Conservation (phyloP, 2,329 filamentous ascomycete genomes). For the Xylaria sp. region DNA sequence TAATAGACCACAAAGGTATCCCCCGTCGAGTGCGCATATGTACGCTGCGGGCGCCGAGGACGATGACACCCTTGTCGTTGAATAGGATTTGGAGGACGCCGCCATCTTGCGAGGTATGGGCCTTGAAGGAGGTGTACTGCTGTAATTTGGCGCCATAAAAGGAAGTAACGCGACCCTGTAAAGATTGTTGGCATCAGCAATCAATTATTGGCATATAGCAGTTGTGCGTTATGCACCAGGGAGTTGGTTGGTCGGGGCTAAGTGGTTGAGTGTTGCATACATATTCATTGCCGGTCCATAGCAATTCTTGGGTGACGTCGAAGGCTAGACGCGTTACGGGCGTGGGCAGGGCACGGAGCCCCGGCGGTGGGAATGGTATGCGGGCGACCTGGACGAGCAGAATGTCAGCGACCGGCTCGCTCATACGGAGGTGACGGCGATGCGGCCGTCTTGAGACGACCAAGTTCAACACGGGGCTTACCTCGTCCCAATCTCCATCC, state of each 20-base stretch:
- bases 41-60: conserved; percentile 82
- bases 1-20: conserved; percentile 87
- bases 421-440: neutral
- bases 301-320: conserved; percentile 85
- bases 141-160: conserved; percentile 88
- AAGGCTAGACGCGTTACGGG: conserved; percentile 85
- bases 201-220: conserved; percentile 8
- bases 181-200: conserved; percentile 31
- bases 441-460: neutral
- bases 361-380: conserved; percentile 81
- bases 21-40: conserved; percentile 90
- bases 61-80: conserved; percentile 89
- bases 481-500: conserved; percentile 77
- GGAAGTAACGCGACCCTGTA: conserved; percentile 84
- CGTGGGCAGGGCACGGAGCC: conserved; percentile 74
- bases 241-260: neutral
- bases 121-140: conserved; percentile 89
- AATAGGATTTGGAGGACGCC: conserved; percentile 88
- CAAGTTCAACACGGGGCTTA: conserved; percentile 49
- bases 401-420: conserved; percentile 1
- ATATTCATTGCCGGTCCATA: conserved; percentile 94
- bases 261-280: conserved; percentile 60
- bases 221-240: neutral
- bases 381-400: conserved; percentile 72
- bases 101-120: conserved; percentile 77